These are phyloP conservation scores for Massariosphaeria phaeospora DNA, from an alignment of 495 filamentous ascomycete genomes.

Conservation along the genomic window DNA sequence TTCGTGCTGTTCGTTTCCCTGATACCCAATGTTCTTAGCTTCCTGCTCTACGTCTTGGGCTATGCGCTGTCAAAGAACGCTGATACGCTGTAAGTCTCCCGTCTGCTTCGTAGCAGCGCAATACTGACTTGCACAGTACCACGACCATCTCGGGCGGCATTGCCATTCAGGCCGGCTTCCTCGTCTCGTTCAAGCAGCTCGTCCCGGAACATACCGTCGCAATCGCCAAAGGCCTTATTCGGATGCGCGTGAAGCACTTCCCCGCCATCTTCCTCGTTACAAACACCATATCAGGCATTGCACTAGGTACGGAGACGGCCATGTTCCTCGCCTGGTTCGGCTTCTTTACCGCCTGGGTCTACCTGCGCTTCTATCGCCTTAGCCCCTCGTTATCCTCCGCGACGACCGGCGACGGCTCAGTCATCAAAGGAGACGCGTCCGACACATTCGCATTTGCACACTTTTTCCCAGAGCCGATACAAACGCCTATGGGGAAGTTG, in stretches of 20 bases:
- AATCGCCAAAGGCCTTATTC: constrained; percentile 78
- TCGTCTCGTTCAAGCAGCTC: constrained; percentile 97
- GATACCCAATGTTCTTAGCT: constrained; percentile 72
- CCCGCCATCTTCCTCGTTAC: constrained; percentile 83
- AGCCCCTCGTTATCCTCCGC: constrained; percentile 57
- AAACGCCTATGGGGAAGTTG: constrained; percentile 68
- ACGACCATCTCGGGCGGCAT: constrained; percentile 82
- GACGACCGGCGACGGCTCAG: constrained; percentile 49
- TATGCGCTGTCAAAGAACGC: constrained; percentile 65
- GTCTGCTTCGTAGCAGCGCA: constrained; percentile 1
- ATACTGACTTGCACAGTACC: constrained; percentile 48
- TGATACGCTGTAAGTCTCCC: constrained; percentile 60
- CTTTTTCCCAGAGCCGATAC: constrained; percentile 87
- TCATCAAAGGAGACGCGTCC: constrained; percentile 77
- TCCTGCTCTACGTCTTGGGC: constrained; percentile 66
- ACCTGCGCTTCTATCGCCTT: constrained; percentile 84
- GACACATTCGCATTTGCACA: constrained; percentile 93
- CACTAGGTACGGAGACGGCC: constrained; percentile 80
- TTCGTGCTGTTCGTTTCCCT: constrained; percentile 74
- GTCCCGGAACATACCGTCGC: constrained; percentile 97
- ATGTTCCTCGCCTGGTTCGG: constrained; percentile 74
- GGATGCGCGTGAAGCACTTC: constrained; percentile 89
- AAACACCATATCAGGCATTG: constrained; percentile 68
- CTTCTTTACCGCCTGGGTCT: constrained; percentile 87
- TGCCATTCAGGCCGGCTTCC: constrained; percentile 84